These are phyloP conservation scores for Bauhinia variegata DNA, from an alignment of 306 rosid species.

Conservation along the genomic window DNA sequence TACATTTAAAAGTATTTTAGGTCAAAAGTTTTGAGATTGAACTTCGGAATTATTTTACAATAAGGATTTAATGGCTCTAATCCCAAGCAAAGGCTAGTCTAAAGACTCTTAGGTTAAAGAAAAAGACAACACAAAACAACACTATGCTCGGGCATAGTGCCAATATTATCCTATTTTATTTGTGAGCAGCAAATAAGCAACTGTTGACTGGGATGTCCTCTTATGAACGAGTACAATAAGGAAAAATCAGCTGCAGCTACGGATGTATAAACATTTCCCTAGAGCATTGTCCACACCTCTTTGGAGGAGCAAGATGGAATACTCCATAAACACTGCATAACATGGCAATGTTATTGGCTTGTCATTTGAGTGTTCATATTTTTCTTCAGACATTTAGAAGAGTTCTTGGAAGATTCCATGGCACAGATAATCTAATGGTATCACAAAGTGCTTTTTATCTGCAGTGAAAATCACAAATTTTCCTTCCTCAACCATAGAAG, in stretches of 20 bases:
- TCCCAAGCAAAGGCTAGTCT: too few species aligned
- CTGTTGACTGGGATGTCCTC: neutral
- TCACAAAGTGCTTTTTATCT: slow-evolving; percentile 31
- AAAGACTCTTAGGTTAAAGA: too few species aligned
- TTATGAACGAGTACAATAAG: neutral
- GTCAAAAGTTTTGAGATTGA: too few species aligned
- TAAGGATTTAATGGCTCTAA: too few species aligned
- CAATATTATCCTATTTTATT: slow-evolving; percentile 1
- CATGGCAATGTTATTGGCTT: slow-evolving; percentile 46
- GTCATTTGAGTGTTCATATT: slow-evolving; percentile 34
- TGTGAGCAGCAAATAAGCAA: slow-evolving; percentile 10
- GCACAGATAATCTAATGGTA: slow-evolving; percentile 35
- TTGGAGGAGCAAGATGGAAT: slow-evolving; percentile 36
- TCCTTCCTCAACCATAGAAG: slow-evolving; percentile 16
- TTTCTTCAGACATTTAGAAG: slow-evolving; percentile 38
- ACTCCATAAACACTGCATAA: slow-evolving; percentile 42
- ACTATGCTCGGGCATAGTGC: too few species aligned
- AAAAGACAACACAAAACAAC: too few species aligned
- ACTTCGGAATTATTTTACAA: too few species aligned
- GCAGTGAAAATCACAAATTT: slow-evolving; percentile 37
- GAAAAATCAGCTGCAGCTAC: neutral
- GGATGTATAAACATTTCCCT: slow-evolving; percentile 26
- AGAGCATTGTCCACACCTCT: slow-evolving; percentile 24
- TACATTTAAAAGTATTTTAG: too few species aligned
- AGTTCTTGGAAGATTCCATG: slow-evolving; percentile 32